phyloP scores from a whole-genome alignment of 495 filamentous ascomycete species.

The Acidomyces sp. region DNA sequence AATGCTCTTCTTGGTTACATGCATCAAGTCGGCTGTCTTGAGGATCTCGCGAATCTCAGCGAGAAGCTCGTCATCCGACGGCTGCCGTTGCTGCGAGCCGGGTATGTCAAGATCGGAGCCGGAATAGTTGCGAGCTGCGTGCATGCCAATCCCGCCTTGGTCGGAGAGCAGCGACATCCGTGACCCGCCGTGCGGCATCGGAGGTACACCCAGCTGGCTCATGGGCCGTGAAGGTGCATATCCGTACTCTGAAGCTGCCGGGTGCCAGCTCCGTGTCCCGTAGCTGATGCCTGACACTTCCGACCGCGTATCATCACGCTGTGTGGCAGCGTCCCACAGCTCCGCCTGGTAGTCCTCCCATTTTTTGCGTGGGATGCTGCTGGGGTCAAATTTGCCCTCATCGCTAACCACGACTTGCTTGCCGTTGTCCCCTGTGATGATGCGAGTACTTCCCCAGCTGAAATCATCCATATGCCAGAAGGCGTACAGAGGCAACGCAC shows the following conservation, averaged over 20 bases:
- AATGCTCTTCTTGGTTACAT: constrained; percentile 94
- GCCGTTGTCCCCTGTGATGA: constrained; percentile 93
- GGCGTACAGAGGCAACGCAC: constrained; percentile 81
- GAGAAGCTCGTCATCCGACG: constrained; percentile 77
- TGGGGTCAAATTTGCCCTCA: constrained; percentile 95
- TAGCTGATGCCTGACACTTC: constrained; percentile 86
- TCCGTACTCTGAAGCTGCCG: constrained; percentile 50
- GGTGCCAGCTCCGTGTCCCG: constrained; percentile 65
- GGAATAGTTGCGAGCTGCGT: constrained; percentile 19
- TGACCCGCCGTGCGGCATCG: constrained; percentile 30
- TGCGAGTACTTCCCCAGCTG: constrained; percentile 90
- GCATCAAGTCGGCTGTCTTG: constrained; percentile 86
- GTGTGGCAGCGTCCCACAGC: constrained; percentile 87
- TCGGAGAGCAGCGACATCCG: constrained; percentile 72
- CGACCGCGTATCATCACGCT: constrained; percentile 74
- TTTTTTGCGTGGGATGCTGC: constrained; percentile 85
- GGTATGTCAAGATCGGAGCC: constrained; percentile 51
- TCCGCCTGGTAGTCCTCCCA: constrained; percentile 99
- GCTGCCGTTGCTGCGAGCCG: constrained; percentile 53
- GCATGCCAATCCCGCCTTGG: constrained; percentile 33
- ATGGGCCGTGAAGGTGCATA: constrained; percentile 48
- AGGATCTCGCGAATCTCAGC: constrained; percentile 92
- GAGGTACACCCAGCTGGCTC: constrained; percentile 54
- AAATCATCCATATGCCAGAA: constrained; percentile 99
- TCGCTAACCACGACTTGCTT: constrained; percentile 87